Evolutionary conservation across 257 asterid species (phyloP).

Genomic region (Nicotiana sylvestris): DNA sequence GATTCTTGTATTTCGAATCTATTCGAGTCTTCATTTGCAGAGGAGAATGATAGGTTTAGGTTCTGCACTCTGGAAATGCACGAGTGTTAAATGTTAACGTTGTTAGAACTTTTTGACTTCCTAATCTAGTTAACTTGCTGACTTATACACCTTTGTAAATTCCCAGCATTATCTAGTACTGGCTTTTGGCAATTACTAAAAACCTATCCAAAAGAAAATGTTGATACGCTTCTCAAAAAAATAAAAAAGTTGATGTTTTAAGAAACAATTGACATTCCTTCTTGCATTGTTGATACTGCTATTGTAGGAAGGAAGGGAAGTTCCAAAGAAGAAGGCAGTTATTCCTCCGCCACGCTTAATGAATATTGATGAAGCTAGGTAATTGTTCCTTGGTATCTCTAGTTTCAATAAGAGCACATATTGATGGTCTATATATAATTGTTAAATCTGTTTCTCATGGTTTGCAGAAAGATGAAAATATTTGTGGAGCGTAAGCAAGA

Average conservation of each 20-base stretch:
- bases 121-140: neutral
- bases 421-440: neutral
- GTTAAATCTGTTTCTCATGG: neutral
- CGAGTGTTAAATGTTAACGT: neutral
- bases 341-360: slow-evolving; percentile 54
- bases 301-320: slow-evolving; percentile 84
- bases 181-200: neutral
- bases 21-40: neutral
- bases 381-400: slow-evolving; percentile 11
- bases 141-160: neutral
- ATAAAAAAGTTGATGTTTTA: too few relatives aligned
- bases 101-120: neutral
- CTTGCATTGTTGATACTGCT: neutral
- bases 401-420: neutral
- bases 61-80: neutral
- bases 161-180: neutral
- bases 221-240: neutral
- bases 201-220: neutral
- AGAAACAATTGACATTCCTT: neutral
- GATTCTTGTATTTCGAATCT: neutral
- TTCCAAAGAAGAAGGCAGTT: slow-evolving; percentile 67
- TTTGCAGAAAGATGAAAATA: slow-evolving; percentile 65
- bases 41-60: neutral
- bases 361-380: slow-evolving; percentile 56
- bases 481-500: slow-evolving; percentile 75